Conservation (phyloP, 1,284 basidiomycete species). For the Irpex sp. region DNA sequence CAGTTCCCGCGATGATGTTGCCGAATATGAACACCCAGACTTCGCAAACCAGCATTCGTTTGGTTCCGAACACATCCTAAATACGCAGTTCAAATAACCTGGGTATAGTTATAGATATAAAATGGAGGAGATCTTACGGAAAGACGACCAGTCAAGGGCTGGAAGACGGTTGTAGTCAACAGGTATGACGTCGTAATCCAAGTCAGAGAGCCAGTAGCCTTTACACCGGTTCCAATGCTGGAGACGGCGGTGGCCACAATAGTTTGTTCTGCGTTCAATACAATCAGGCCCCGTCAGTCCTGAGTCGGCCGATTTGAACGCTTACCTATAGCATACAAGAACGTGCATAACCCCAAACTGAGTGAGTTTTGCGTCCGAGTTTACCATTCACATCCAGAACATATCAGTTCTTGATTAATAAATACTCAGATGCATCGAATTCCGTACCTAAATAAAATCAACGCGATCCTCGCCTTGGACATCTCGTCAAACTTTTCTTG, state of each 20-base stretch:
- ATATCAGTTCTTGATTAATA: background rate
- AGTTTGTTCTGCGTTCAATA: constrained; percentile 24
- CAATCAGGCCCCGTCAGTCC: background rate
- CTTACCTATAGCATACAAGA: constrained; percentile 31
- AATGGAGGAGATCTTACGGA: constrained; percentile 18
- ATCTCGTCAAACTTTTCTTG: constrained; percentile 20
- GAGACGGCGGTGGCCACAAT: constrained; percentile 32
- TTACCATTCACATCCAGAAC: background rate
- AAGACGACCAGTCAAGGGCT: constrained; percentile 29
- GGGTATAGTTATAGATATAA: background rate
- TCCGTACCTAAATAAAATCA: constrained; percentile 19
- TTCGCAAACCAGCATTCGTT: constrained; percentile 25
- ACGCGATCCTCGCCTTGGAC: constrained; percentile 14
- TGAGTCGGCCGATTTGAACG: background rate
- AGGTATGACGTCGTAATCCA: constrained; percentile 33
- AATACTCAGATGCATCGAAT: background rate
- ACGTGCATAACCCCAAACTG: constrained; percentile 28
- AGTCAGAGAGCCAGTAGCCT: constrained; percentile 27
- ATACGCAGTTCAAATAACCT: background rate
- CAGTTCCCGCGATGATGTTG: constrained; percentile 37
- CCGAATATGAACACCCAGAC: constrained; percentile 39
- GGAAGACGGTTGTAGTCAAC: constrained; percentile 29
- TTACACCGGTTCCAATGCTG: constrained; percentile 26
- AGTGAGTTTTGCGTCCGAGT: background rate
- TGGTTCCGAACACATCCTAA: constrained; percentile 29